Percentiles rank a stretch among this genome's conserved stretches.
These are phyloP conservation scores for Fusarium virguliforme DNA, from an alignment of 2,329 filamentous ascomycete genomes.

Conservation along the genomic window DNA sequence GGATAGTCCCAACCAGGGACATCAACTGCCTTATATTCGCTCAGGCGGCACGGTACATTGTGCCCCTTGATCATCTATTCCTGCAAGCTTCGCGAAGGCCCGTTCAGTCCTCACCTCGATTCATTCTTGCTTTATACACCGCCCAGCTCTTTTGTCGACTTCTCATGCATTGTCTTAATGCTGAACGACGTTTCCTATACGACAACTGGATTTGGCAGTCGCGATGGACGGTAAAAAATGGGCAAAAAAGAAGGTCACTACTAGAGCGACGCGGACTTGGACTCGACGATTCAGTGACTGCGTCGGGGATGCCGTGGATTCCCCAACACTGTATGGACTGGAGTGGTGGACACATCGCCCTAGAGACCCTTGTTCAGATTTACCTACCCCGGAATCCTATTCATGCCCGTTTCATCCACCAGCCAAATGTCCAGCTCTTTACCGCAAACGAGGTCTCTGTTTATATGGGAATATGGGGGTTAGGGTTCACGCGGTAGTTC, in stretches of 20 bases:
- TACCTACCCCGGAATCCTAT: slow-evolving; percentile 2
- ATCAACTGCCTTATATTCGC: slow-evolving; percentile 12
- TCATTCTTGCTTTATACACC: slow-evolving; percentile 10
- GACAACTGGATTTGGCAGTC: slow-evolving; percentile 18
- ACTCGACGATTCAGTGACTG: slow-evolving; percentile 1
- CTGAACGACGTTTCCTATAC: slow-evolving; percentile 3
- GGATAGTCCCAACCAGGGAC: slow-evolving; percentile 5
- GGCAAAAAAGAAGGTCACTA: neutral
- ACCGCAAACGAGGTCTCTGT: slow-evolving; percentile 3
- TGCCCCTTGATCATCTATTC: slow-evolving; percentile 14
- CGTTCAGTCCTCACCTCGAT: neutral
- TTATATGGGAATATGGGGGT: no score
- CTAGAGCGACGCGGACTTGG: slow-evolving; percentile 8
- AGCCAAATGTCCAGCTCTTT: slow-evolving; percentile 5
- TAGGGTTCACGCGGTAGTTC: no score
- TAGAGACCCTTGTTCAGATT: slow-evolving; percentile 1
- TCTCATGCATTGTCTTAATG: neutral
- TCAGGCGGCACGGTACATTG: slow-evolving; percentile 7
- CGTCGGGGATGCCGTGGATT: slow-evolving; percentile 7
- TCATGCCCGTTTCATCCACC: neutral
- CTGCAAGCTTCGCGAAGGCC: neutral
- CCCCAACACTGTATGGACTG: slow-evolving; percentile 1
- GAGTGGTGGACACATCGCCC: neutral
- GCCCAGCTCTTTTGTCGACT: slow-evolving; percentile 16
- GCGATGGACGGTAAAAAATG: neutral